Percentiles rank a stretch among this genome's conserved stretches.
phyloP scores from a whole-genome alignment of 441 rosid genomes.

The Adansonia gregorii region DNA sequence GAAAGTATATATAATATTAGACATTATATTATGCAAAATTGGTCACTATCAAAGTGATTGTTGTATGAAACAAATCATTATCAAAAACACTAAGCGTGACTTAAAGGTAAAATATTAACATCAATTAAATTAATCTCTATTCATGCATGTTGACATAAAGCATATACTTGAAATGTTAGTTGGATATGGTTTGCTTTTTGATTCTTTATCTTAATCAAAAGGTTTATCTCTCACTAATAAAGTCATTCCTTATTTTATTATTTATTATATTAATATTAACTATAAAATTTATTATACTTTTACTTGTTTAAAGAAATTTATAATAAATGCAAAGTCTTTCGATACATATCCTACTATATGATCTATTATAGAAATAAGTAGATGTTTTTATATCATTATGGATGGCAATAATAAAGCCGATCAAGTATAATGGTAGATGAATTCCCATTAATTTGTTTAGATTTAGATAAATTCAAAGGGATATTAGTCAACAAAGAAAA shows the following conservation, averaged over 20 bases:
- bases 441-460: neutral
- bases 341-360: no score
- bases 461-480: neutral
- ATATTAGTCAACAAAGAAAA: neutral
- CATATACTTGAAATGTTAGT: neutral
- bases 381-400: no score
- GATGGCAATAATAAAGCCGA: no score
- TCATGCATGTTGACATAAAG: neutral
- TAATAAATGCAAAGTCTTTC: no score
- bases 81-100: neutral
- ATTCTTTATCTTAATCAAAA: neutral
- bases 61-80: neutral
- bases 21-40: neutral
- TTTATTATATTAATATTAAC: no score
- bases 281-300: no score
- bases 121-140: neutral
- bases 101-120: neutral
- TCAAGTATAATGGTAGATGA: no score
- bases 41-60: constrained; percentile 12
- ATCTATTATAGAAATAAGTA: no score
- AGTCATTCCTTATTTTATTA: neutral
- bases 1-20: neutral
- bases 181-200: neutral
- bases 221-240: neutral
- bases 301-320: no score